phyloP scores from a whole-genome alignment of 2,329 filamentous ascomycete genomes.

The Emericellopsis atlantica region DNA sequence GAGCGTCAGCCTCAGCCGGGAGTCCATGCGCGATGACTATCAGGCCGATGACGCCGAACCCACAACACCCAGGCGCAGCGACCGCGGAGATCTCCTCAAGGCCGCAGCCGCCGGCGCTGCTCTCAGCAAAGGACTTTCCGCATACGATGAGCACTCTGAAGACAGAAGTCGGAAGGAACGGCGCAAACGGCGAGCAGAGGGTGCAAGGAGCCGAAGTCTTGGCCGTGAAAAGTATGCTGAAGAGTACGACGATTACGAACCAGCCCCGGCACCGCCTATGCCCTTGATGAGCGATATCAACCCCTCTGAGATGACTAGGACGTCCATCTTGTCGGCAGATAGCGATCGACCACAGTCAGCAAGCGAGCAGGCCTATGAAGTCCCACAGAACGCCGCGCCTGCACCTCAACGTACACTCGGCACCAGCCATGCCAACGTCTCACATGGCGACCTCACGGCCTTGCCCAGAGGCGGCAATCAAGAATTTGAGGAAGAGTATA shows the following conservation, averaged over 20 bases:
- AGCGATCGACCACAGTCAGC: slow-evolving; percentile 62
- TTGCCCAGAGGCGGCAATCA: slow-evolving; percentile 33
- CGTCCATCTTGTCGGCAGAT: slow-evolving; percentile 73
- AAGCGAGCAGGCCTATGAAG: slow-evolving; percentile 48
- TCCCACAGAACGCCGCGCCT: slow-evolving; percentile 41
- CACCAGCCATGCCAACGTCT: slow-evolving; percentile 53
- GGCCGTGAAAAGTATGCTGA: slow-evolving; percentile 32
- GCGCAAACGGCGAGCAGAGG: slow-evolving; percentile 38
- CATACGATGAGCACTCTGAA: slow-evolving; percentile 25
- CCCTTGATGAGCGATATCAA: slow-evolving; percentile 79
- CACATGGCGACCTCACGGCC: slow-evolving; percentile 43
- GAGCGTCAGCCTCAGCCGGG: slow-evolving; percentile 33
- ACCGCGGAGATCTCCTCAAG: slow-evolving; percentile 26
- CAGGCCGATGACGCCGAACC: slow-evolving; percentile 20
- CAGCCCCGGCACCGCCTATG: slow-evolving; percentile 58
- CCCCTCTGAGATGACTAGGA: slow-evolving; percentile 75
- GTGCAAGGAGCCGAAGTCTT: slow-evolving; percentile 28
- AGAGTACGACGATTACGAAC: slow-evolving; percentile 39
- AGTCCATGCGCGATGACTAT: slow-evolving; percentile 27
- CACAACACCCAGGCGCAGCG: slow-evolving; percentile 30
- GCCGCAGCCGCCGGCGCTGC: slow-evolving; percentile 31
- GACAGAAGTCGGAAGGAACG: slow-evolving; percentile 38
- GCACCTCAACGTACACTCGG: slow-evolving; percentile 32
- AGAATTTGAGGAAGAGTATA: slow-evolving; percentile 32
- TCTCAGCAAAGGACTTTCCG: slow-evolving; percentile 17